Evolutionary conservation across 306 rosid genomes (phyloP), one percentile per base, ranked within the genome.

Genomic region (Sesbania bispinosa): DNA sequence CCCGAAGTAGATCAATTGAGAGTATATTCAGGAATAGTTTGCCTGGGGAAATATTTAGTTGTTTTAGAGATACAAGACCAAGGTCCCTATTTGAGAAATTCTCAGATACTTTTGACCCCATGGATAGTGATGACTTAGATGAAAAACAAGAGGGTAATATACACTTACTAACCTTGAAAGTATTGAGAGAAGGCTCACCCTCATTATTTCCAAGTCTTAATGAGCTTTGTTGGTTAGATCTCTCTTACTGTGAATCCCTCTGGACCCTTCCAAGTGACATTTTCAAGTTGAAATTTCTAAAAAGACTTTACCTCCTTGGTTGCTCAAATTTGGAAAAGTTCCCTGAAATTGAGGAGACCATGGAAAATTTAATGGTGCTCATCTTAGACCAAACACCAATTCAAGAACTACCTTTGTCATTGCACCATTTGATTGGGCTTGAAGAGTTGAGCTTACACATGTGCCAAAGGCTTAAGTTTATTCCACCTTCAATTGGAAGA

Each of bases 401-500:
- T 0, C 9, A 11, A 10, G 23, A 38, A 38, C 45, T 74, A 10
- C 71, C 78, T 62, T 23, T 3, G 0, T 48, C 63, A 1, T 23
- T 74, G 53, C 14, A 52, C 52, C 52, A 4, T 39, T 74, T 24
- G 53, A 19, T 62, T 54, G 11, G 61, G 63, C 4, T 73, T 61
- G 71, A 62, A 35, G 78, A 48, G 15, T 10, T 73, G 62, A 61
- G 63, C 52, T 35, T 73, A 53, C 27, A 0, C n/a, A 0, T 4
- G 1, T 73, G 78, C 62, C 2, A 1, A 15, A 47, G 8, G 13
- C 78, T 73, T 48, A n/a, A 32, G 70, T 21, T 6, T 48, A 61
- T 73, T 61, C 78, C 78, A 36, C 10, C 62, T 48, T 73, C 78
- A 1, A 73, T 73, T 73, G 78, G 70, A 33, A 7, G 27, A 33